A percentile compares a stretch with the other conserved stretches of the same genome.
Conservation (phyloP, 108 stramenopile species). For the Nannochloropsis oceanica region DNA sequence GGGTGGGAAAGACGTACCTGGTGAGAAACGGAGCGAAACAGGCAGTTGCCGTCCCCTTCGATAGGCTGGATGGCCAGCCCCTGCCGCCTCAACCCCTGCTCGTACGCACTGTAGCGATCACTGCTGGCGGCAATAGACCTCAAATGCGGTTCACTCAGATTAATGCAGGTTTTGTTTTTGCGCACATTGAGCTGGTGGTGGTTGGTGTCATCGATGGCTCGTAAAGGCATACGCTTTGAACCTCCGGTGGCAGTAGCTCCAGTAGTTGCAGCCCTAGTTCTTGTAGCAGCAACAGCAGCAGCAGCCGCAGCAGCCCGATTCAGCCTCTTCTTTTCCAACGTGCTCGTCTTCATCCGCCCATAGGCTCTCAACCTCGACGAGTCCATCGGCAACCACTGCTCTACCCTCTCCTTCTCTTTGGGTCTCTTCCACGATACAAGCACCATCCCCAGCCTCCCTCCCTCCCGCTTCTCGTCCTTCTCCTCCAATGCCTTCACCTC, state of each 20-base stretch:
- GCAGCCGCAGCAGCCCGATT: background rate
- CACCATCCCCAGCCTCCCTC: background rate
- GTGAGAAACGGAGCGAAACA: constrained; percentile 79
- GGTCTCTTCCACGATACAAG: constrained; percentile 11
- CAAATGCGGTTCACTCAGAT: background rate
- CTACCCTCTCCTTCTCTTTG: constrained; percentile 6
- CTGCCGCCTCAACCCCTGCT: background rate
- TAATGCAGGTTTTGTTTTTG: background rate
- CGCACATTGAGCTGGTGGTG: background rate
- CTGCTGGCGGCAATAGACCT: background rate
- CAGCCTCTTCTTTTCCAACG: background rate
- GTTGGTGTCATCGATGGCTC: background rate
- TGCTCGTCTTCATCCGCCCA: constrained; percentile 5
- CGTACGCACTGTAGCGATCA: constrained; percentile 10
- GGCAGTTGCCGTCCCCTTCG: constrained; percentile 87
- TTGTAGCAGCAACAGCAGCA: background rate
- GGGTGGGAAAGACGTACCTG: constrained; percentile 31
- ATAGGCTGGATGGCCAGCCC: constrained; percentile 25
- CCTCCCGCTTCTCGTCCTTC: too few relatives aligned
- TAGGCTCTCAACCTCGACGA: background rate
- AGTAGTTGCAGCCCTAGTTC: too few relatives aligned
- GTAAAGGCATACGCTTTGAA: background rate
- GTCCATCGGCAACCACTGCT: constrained; percentile 21
- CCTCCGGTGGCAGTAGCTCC: background rate
- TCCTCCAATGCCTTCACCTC: constrained; percentile 12